Percentiles rank a stretch among this genome's conserved stretches.
These are phyloP conservation scores for Mikania micrantha DNA, from an alignment of 129 eudicot species.

Conservation along the genomic window DNA sequence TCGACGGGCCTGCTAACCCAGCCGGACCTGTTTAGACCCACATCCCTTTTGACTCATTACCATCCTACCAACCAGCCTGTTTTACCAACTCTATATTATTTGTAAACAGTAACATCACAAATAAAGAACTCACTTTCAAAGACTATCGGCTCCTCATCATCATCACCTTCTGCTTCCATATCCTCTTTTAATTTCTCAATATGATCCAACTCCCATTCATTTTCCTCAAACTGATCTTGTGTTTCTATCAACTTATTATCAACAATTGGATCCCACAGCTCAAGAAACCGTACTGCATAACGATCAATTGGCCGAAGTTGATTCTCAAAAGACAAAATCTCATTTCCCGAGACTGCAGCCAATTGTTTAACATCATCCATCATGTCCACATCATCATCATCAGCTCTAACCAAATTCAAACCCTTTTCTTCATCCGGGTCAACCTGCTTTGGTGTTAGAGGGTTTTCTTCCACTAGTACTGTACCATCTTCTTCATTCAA, in stretches of 20 bases:
- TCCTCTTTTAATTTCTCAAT: slow-evolving; percentile 96
- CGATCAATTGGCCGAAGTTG: slow-evolving; percentile 92
- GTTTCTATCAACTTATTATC: slow-evolving; percentile 54
- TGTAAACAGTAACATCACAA: not conserved
- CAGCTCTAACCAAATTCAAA: slow-evolving; percentile 39
- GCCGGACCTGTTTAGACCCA: not conserved
- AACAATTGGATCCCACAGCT: slow-evolving; percentile 88
- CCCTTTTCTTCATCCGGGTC: slow-evolving; percentile 47
- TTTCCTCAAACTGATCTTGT: slow-evolving; percentile 60
- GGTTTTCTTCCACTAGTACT: slow-evolving; percentile 34
- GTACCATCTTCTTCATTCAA: slow-evolving; percentile 68
- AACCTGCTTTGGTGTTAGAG: slow-evolving; percentile 18
- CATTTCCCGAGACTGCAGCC: slow-evolving; percentile 89
- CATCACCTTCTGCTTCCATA: slow-evolving; percentile 96
- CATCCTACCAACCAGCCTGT: not conserved
- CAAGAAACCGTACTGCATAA: slow-evolving; percentile 87
- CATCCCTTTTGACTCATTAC: not conserved
- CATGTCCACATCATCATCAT: slow-evolving; percentile 91
- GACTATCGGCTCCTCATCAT: slow-evolving; percentile 91
- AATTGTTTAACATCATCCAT: slow-evolving; percentile 88
- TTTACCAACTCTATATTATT: not conserved
- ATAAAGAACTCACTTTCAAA: slow-evolving; percentile 71
- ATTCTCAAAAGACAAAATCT: slow-evolving; percentile 68
- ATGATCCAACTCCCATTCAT: slow-evolving; percentile 95
- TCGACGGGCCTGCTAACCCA: not conserved